Percentiles rank a stretch among this genome's conserved stretches.
Evolutionary conservation across 2,329 filamentous ascomycete species (phyloP).

Genomic region (Arthrobotrys sinensis): DNA sequence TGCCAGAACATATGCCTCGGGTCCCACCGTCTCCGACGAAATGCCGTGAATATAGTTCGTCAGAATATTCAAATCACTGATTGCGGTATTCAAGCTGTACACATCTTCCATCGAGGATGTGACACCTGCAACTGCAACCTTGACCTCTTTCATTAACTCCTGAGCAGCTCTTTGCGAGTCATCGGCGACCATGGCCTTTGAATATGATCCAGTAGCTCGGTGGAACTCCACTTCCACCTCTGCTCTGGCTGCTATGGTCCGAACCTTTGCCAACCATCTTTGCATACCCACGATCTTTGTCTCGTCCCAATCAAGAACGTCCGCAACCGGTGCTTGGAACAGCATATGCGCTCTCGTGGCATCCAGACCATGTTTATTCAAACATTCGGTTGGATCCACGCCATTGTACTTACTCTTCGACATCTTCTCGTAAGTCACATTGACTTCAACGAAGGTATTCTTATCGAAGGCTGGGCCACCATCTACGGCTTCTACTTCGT

Average conservation of each 20-base stretch:
- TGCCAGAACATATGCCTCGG: conserved; percentile 70
- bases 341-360: conserved; percentile 88
- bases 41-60: conserved; percentile 78
- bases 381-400: conserved; percentile 82
- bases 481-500: conserved; percentile 77
- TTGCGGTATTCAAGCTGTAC: conserved; percentile 84
- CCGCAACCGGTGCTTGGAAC: conserved; percentile 87
- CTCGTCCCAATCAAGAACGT: conserved; percentile 90
- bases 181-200: background rate
- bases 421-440: conserved; percentile 83
- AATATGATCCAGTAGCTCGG: conserved; percentile 27
- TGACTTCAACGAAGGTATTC: conserved; percentile 73
- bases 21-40: conserved; percentile 62
- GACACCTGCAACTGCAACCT: conserved; percentile 71
- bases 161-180: background rate
- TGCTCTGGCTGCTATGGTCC: conserved; percentile 66
- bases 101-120: conserved; percentile 79
- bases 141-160: conserved; percentile 27
- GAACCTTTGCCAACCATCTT: conserved; percentile 81
- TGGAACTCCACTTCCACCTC: conserved; percentile 45
- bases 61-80: conserved; percentile 86
- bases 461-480: conserved; percentile 73
- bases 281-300: conserved; percentile 84
- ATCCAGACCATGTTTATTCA: conserved; percentile 83
- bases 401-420: conserved; percentile 95